Evolutionary conservation across 768 basidiomycete genomes (phyloP).

Genomic region (Tulasnella sp.): DNA sequence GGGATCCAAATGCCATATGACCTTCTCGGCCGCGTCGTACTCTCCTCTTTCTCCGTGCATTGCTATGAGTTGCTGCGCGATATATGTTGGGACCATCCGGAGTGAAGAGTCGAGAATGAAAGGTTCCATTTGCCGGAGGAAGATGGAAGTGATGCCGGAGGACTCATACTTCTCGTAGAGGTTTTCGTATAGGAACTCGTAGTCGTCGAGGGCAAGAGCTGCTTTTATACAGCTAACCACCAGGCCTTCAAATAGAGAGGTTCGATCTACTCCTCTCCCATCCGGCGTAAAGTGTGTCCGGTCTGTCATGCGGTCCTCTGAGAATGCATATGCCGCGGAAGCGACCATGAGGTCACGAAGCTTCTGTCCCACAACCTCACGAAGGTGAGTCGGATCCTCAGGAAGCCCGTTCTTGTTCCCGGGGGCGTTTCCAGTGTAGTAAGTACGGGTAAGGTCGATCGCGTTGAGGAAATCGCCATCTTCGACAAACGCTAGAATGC

Average conservation of each 20-base stretch:
- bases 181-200: constrained; percentile 90
- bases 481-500: constrained; percentile 79
- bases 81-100: constrained; percentile 76
- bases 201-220: constrained; percentile 76
- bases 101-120: constrained; percentile 79
- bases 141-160: constrained; percentile 81
- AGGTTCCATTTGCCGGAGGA: constrained; percentile 76
- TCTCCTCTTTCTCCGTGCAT: constrained; percentile 72
- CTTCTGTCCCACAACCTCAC: constrained; percentile 69
- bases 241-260: constrained; percentile 84
- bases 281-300: constrained; percentile 79
- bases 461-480: constrained; percentile 87
- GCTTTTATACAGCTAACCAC: constrained; percentile 77
- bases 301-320: constrained; percentile 92
- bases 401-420: constrained; percentile 90
- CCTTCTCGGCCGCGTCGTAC: constrained; percentile 76
- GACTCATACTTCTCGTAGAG: constrained; percentile 89
- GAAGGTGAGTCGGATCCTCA: constrained; percentile 59
- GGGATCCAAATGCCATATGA: constrained; percentile 97
- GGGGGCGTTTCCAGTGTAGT: constrained; percentile 77
- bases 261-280: constrained; percentile 90
- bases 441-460: constrained; percentile 80
- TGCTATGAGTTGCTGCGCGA: constrained; percentile 81
- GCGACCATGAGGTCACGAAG: constrained; percentile 84
- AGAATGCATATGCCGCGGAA: constrained; percentile 87